Evolutionary conservation across 768 basidiomycete genomes (phyloP).

Genomic region (Bullera alba): DNA sequence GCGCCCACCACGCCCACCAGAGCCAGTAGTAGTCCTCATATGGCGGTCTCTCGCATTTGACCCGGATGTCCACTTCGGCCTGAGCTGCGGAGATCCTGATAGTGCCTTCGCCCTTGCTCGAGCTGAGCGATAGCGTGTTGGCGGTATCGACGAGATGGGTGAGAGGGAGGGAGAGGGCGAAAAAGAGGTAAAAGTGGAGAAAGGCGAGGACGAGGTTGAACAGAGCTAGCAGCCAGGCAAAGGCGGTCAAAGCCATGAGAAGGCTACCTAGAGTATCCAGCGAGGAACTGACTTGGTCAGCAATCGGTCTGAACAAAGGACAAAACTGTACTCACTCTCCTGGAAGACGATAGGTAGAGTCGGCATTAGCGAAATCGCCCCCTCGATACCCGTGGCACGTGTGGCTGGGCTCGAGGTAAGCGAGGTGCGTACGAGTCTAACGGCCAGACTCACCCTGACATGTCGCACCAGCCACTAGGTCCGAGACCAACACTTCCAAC

Average conservation of each 20-base stretch:
- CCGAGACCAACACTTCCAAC: slow-evolving; percentile 14
- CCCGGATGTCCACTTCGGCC: slow-evolving; percentile 30
- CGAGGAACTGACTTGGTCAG: slow-evolving; percentile 3
- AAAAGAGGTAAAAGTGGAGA: slow-evolving; percentile 35
- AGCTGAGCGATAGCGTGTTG: slow-evolving; percentile 58
- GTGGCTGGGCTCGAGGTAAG: slow-evolving; percentile 3
- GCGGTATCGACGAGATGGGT: slow-evolving; percentile 12
- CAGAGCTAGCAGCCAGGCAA: slow-evolving; percentile 24
- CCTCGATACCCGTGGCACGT: slow-evolving; percentile 7
- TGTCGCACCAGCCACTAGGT: slow-evolving; percentile 30
- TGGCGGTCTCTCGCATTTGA: slow-evolving; percentile 42
- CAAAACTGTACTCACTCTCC: slow-evolving; percentile 7
- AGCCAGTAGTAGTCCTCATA: slow-evolving; percentile 32
- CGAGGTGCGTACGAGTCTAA: background rate
- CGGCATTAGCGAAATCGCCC: slow-evolving; percentile 15
- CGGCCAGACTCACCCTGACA: slow-evolving; percentile 7
- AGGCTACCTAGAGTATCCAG: slow-evolving; percentile 11
- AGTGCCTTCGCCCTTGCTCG: slow-evolving; percentile 51
- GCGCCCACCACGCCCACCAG: slow-evolving; percentile 38
- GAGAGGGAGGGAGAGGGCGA: slow-evolving; percentile 32
- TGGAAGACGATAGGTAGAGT: slow-evolving; percentile 3
- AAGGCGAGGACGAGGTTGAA: slow-evolving; percentile 19
- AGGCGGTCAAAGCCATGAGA: slow-evolving; percentile 13
- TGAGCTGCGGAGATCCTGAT: slow-evolving; percentile 2
- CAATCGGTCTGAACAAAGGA: background rate